Evolutionary conservation across 495 filamentous ascomycete genomes (phyloP), one percentile per base, ranked within the genome.

Genomic region (Podospora pseudopauciseta): DNA sequence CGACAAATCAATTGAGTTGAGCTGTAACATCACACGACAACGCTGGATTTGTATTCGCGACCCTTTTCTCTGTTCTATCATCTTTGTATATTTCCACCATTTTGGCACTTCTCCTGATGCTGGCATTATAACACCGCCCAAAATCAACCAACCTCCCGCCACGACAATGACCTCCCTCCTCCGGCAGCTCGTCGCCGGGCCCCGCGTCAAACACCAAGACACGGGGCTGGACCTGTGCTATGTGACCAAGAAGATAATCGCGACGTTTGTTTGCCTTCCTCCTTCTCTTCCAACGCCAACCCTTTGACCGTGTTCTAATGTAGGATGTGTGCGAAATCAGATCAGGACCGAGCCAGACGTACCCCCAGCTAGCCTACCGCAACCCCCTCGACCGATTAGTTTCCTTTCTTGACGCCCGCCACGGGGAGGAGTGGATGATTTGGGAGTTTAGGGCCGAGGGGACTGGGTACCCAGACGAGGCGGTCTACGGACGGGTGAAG

Each of bases 401-500:
- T 62, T 85, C 86, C 34, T 98, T 92, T 75, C 90, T 99, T 55
- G 91, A 98, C 79, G 79, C 81, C 20, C 91, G 91, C 68, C 95
- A 99, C 82, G 89, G 86, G 64, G 77, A 83, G 11, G 81, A 92
- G 66, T 98, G 94, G 95, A 86, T 88, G 11, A 97, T 99, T 70
- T 99, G 93, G 92, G 95, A 99, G 75, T 97, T 98, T 73, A 89
- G 96, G 49, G 95, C 92, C 39, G 95, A 99, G 76, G 95, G 95
- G 9, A 97, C 96, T 0, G 95, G 95, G 0, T 99, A 99, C 72
- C 92, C 91, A 0, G 95, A 98, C 76, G 85, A 85, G 27, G 94
- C 95, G 66, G 93, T 99, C 1, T 91, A 94, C 73, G 83, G 86
- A 32, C 81, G 93, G 0, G 88, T 98, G 60, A 85, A 89, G 69